Evolutionary conservation across 2,329 filamentous ascomycete genomes (phyloP), one percentile per base, ranked within the genome.

Genomic region (Apiospora malaysiana): DNA sequence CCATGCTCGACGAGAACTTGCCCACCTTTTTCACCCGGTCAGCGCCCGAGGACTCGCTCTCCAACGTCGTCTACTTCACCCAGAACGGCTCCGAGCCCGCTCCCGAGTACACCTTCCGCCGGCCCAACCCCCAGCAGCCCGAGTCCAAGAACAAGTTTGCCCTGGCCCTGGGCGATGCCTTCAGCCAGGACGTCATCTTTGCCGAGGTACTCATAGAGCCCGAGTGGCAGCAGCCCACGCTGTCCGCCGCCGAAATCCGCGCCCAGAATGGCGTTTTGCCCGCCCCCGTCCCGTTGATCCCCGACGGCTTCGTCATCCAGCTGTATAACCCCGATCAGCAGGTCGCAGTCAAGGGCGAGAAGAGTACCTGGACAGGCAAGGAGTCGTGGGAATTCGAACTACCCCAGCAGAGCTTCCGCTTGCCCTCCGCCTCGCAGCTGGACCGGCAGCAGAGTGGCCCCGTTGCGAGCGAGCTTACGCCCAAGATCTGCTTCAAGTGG

Each of bases 281-380:
- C 27, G 88, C 88, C 21, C 91, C 92, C 0, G 88, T 92, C 72
- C 92, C 95, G 12, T 86, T 93, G 45, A 88, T 94, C 40, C 95
- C 95, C 0, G 91, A 91, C 70, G 86, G 89, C 69, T 97, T 98
- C 80, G 87, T 88, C n/a, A 87, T 98, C 49, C 92, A 95, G 76
- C 90, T 99, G 3, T 98, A 98, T 85, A 96, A 97, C 79, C 96
- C 96, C 0, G 95, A 98, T 79, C 94, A 96, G 81, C 88, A 92
- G 76, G 85, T 98, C 25, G 77, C 85, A 0, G 88, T 98, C 46
- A 90, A 88, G 76, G 88, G 91, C 77, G 90, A 92, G 75, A 87
- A 91, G 51, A 92, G 93, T 45, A 91, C 91, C 72, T 97, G 94
- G 92, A 94, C 92, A 73, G 92, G 90, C 72, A 91, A 90, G 18